Evolutionary conservation across 805 yeast genomes (phyloP), one percentile per base, ranked within the genome.

Genomic region (Cyberlindnera maritima): DNA sequence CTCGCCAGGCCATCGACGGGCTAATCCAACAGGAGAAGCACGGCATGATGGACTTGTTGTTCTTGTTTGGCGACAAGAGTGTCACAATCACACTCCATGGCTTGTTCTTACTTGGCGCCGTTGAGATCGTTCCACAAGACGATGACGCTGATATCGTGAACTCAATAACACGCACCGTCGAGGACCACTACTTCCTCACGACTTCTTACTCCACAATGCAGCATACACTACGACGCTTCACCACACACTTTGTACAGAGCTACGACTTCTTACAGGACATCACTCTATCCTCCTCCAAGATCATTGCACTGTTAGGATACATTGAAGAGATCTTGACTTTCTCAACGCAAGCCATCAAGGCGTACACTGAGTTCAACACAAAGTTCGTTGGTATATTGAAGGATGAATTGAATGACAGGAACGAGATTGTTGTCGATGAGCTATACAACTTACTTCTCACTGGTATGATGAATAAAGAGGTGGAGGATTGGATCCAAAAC

Each of bases 401-500:
- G 26, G 69, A 66, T 21, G 77, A 71, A 20, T 32, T 65, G 19
- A 47, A 41, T 29, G 49, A 43, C 15, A 49, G 52, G 23, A 47
- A 49, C 62, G 67, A 54, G 58, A 42, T 52, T 19, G 57, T 75
- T 11, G 57, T 67, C 2, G 68, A 71, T 42, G 72, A 70, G 48
- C 58, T 81, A 8, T 72, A 72, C 46, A 77, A 76, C 41, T 55
- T 78, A 19, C 60, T 81, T 2, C 57, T 81, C 3, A 78, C 86
- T 0, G 85, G 85, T 2, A 66, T 77, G 43, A 68, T 82, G 48
- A 72, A 80, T 1, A 70, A 67, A 13, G 63, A 70, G 1, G 65
- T 79, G 2, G 74, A 72, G 48, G 81, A 79, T 46, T 85, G 82
- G 81, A 66, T 86, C 58, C 72, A 77, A 19, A 82, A 83, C 54